phyloP scores from a whole-genome alignment of 2,329 filamentous ascomycete species.

The Bertia moriformis region DNA sequence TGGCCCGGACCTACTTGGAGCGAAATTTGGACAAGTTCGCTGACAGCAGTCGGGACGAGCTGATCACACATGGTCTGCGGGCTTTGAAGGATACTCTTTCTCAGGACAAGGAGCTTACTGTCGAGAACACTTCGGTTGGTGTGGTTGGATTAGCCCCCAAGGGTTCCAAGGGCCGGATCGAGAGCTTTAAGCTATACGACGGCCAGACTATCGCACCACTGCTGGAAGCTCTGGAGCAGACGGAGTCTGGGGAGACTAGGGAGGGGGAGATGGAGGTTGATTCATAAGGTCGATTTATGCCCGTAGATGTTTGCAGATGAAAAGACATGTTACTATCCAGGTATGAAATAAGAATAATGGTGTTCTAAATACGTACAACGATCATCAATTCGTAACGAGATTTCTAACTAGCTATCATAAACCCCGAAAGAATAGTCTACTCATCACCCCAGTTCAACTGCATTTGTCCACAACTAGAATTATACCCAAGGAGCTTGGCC shows the following conservation, averaged over 20 bases:
- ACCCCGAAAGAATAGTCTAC: background rate
- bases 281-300: too few species aligned
- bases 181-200: conserved; percentile 83
- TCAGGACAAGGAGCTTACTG: conserved; percentile 92
- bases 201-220: conserved; percentile 74
- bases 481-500: background rate
- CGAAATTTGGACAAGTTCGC: conserved; percentile 75
- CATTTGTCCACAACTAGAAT: background rate
- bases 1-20: conserved; percentile 94
- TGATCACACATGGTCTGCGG: conserved; percentile 78
- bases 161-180: conserved; percentile 37
- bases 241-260: background rate
- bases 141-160: conserved; percentile 53
- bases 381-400: too few species aligned
- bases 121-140: conserved; percentile 90
- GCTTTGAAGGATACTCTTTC: conserved; percentile 90
- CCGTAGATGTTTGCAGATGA: too few species aligned
- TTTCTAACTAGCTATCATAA: too few species aligned
- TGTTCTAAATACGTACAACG: background rate
- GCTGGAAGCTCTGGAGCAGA: conserved; percentile 57
- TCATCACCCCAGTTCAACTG: background rate
- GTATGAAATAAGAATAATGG: too few species aligned
- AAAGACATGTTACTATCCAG: too few species aligned
- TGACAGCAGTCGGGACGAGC: conserved; percentile 62
- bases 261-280: conserved; percentile 1